A percentile compares a stretch with the other conserved stretches of the same genome.
phyloP scores from a whole-genome alignment of 2,329 filamentous ascomycete species.

The Cytospora piceicola region DNA sequence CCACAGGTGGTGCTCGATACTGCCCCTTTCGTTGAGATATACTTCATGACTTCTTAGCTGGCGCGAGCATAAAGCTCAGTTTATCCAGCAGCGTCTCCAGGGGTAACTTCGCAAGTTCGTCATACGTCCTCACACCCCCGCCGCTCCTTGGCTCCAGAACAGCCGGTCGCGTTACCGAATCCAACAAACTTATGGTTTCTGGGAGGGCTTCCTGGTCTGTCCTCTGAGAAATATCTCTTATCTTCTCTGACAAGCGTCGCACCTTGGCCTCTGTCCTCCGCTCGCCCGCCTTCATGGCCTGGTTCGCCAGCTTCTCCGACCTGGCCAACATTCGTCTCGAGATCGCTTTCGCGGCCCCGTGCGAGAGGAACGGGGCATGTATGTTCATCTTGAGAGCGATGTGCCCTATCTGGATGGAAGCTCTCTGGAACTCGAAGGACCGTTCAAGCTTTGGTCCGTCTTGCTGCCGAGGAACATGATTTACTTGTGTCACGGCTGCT shows the following conservation, averaged over 20 bases:
- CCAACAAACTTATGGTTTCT: conserved; percentile 4
- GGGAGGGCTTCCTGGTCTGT: not conserved
- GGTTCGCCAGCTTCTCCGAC: not conserved
- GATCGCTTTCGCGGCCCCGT: not conserved
- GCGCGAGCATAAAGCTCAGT: not conserved
- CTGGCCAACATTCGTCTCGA: not conserved
- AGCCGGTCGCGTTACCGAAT: conserved; percentile 12
- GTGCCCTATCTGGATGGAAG: not conserved
- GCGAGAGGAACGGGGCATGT: not conserved
- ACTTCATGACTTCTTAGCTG: not conserved
- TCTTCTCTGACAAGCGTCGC: conserved; percentile 1
- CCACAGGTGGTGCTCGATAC: not conserved
- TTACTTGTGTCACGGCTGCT: not conserved
- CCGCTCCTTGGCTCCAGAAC: conserved; percentile 5
- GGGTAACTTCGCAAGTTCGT: not conserved
- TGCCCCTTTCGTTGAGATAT: not conserved
- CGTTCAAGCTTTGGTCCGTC: not conserved
- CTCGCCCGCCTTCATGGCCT: conserved; percentile 1
- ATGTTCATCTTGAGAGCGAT: conserved; percentile 1
- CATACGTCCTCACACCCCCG: conserved; percentile 6
- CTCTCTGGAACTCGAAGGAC: not conserved
- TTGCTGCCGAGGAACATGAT: not conserved
- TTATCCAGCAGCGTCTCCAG: conserved; percentile 6
- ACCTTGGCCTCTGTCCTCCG: not conserved
- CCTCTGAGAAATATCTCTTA: conserved; percentile 13